Conservation (phyloP, 2,329 filamentous ascomycete species). For the Blastomyces gilchristii region DNA sequence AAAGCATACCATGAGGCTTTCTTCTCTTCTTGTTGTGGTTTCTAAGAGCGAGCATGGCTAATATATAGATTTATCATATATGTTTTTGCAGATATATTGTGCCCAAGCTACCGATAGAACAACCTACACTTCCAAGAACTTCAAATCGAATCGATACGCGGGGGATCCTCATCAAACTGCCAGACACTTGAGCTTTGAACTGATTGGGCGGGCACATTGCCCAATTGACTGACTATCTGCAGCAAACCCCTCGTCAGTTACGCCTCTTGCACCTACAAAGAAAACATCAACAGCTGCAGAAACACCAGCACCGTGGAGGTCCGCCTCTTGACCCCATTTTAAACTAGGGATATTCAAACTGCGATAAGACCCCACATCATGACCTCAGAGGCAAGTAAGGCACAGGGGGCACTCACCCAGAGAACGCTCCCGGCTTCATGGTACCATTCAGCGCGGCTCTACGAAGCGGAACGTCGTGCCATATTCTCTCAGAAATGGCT, state of each 20-base stretch:
- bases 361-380: not conserved
- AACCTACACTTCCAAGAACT: not conserved
- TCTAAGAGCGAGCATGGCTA: not conserved
- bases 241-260: not conserved
- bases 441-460: constrained; percentile 46
- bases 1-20: not conserved
- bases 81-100: not conserved
- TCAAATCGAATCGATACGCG: not conserved
- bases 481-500: constrained; percentile 48
- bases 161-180: not conserved
- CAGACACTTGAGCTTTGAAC: not conserved
- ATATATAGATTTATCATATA: not conserved
- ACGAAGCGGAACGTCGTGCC: constrained; percentile 47
- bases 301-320: not conserved
- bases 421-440: constrained; percentile 41
- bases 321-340: not conserved
- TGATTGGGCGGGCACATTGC: not conserved
- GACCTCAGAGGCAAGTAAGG: not conserved
- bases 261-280: not conserved
- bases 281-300: not conserved
- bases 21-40: not conserved
- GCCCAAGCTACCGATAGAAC: not conserved
- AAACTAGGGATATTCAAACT: not conserved
- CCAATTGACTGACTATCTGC: not conserved
- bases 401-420: not conserved